Percentiles rank a stretch among this genome's conserved stretches.
These are phyloP conservation scores for Cadophora sp. DNA, from an alignment of 2,329 filamentous ascomycete genomes.

Conservation along the genomic window DNA sequence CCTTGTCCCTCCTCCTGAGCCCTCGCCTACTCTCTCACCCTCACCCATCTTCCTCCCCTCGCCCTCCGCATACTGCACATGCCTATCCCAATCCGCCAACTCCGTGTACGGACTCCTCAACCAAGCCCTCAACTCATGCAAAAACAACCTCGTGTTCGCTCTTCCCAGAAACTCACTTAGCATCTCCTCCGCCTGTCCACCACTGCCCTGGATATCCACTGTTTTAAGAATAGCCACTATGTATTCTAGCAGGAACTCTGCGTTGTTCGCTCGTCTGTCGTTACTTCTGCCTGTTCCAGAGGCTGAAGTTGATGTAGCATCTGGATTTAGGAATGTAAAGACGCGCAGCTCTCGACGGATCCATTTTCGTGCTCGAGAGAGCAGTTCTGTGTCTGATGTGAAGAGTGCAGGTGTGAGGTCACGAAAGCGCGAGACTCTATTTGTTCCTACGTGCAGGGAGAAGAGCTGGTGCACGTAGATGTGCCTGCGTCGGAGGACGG, in stretches of 20 bases:
- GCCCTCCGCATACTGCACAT: constrained; percentile 42
- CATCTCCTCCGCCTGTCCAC: constrained; percentile 80
- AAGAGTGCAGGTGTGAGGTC: constrained; percentile 75
- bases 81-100: constrained; percentile 76
- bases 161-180: constrained; percentile 79
- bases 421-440: constrained; percentile 76
- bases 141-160: constrained; percentile 74
- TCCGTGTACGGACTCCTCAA: constrained; percentile 78
- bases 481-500: constrained; percentile 62
- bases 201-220: constrained; percentile 80
- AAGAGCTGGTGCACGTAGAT: constrained; percentile 77
- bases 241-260: constrained; percentile 87
- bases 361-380: constrained; percentile 80
- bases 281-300: background rate
- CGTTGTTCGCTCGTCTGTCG: constrained; percentile 66
- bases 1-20: background rate
- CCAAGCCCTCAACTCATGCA: constrained; percentile 87
- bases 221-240: constrained; percentile 83
- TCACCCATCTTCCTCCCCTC: background rate
- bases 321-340: constrained; percentile 71
- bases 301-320: constrained; percentile 28
- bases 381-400: constrained; percentile 66
- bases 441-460: constrained; percentile 83
- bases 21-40: background rate
- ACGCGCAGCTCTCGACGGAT: constrained; percentile 84